These are phyloP conservation scores for Pelargonium fulgidum DNA, from an alignment of 441 rosid species.

Conservation along the genomic window DNA sequence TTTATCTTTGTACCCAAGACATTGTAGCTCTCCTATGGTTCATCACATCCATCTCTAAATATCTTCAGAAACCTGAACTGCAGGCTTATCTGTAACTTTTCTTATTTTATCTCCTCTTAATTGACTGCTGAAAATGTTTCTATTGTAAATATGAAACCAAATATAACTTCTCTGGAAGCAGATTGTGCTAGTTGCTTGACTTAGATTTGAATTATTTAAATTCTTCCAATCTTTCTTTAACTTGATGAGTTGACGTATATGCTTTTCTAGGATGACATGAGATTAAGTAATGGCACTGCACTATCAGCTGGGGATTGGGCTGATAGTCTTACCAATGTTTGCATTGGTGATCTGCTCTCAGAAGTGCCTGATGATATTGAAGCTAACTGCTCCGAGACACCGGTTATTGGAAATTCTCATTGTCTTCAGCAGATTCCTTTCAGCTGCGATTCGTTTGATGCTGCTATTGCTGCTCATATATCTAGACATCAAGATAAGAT, in stretches of 20 bases:
- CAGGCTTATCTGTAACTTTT: no score
- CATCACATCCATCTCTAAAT: not conserved
- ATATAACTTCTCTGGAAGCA: not conserved
- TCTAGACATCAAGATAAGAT: conserved; percentile 60
- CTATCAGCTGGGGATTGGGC: conserved; percentile 86
- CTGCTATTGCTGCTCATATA: conserved; percentile 93
- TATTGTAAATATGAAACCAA: not conserved
- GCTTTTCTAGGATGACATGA: conserved; percentile 36
- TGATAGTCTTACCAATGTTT: conserved; percentile 85
- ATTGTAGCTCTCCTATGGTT: not conserved
- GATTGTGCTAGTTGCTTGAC: not conserved
- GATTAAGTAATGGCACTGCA: conserved; percentile 32
- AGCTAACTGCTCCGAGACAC: conserved; percentile 31
- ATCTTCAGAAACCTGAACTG: not conserved
- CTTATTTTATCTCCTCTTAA: no score
- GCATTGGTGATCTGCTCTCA: conserved; percentile 81
- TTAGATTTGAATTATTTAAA: no score
- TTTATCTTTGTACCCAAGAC: not conserved
- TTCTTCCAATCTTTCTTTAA: conserved; percentile 16
- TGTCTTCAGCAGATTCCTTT: conserved; percentile 57
- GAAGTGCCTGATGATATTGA: conserved; percentile 51
- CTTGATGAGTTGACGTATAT: not conserved
- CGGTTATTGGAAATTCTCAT: conserved; percentile 36
- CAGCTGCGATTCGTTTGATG: conserved; percentile 93
- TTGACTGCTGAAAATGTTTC: not conserved